Percentiles rank a stretch among this genome's conserved stretches.
Evolutionary conservation across 495 filamentous ascomycete genomes (phyloP).

Genomic region (Podospora didyma): DNA sequence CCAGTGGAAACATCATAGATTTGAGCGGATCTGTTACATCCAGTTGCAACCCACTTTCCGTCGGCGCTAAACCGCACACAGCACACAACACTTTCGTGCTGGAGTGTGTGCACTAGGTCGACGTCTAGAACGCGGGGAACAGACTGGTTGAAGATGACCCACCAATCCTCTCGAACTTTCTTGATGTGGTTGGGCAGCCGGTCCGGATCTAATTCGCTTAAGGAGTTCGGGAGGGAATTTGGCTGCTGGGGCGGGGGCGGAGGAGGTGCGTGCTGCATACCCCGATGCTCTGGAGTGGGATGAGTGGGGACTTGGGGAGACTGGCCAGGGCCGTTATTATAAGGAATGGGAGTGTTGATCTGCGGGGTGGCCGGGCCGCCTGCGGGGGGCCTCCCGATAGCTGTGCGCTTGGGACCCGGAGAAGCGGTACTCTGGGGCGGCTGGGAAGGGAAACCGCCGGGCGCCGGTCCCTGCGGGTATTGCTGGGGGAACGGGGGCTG

Average conservation of each 20-base stretch:
- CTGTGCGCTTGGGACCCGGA: slow-evolving; percentile 72
- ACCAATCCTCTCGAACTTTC: slow-evolving; percentile 81
- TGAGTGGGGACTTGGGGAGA: slow-evolving; percentile 81
- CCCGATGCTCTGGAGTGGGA: slow-evolving; percentile 61
- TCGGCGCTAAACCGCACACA: slow-evolving; percentile 88
- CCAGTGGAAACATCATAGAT: slow-evolving; percentile 83
- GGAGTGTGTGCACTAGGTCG: slow-evolving; percentile 79
- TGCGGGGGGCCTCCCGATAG: slow-evolving; percentile 49
- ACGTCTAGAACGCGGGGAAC: slow-evolving; percentile 82
- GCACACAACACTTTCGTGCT: slow-evolving; percentile 86
- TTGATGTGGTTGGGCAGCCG: slow-evolving; percentile 77
- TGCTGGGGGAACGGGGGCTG: slow-evolving; percentile 48
- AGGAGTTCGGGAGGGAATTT: slow-evolving; percentile 72
- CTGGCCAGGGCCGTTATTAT: slow-evolving; percentile 71
- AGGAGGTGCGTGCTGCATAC: slow-evolving; percentile 29
- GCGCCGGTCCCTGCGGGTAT: slow-evolving; percentile 48
- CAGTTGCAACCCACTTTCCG: slow-evolving; percentile 84
- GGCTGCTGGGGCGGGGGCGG: slow-evolving; percentile 41
- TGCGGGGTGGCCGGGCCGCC: slow-evolving; percentile 85
- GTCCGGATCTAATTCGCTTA: slow-evolving; percentile 85
- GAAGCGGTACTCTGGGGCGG: slow-evolving; percentile 82
- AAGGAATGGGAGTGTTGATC: slow-evolving; percentile 76
- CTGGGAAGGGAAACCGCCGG: slow-evolving; percentile 53
- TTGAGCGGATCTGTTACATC: slow-evolving; percentile 83
- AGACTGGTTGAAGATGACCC: slow-evolving; percentile 82